Percentiles rank a stretch among this genome's conserved stretches.
These are phyloP conservation scores for Leccinum pachyderme DNA, from an alignment of 1,284 basidiomycete species.

Conservation along the genomic window DNA sequence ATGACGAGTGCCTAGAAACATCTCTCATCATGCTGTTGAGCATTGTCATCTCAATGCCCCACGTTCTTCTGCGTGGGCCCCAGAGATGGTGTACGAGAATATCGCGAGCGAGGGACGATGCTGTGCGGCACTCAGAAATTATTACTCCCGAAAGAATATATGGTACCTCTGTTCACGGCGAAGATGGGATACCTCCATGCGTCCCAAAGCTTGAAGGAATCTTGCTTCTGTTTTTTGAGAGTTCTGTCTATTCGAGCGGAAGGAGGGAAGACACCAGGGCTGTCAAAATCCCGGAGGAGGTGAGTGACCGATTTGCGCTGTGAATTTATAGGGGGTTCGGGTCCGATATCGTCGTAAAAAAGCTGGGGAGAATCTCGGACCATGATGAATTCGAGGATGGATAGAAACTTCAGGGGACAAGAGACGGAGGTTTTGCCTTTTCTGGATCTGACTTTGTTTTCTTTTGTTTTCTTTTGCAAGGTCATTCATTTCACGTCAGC, in stretches of 20 bases:
- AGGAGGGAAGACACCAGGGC: conserved; percentile 63
- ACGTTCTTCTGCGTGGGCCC: conserved; percentile 81
- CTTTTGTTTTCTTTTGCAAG: not conserved
- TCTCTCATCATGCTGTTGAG: conserved; percentile 85
- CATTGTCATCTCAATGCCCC: conserved; percentile 89
- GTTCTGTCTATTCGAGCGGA: conserved; percentile 67
- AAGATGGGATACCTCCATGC: conserved; percentile 67
- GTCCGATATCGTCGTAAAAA: conserved; percentile 14
- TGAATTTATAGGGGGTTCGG: conserved; percentile 16
- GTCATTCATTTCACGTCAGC: conserved; percentile 4
- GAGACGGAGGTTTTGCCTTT: conserved; percentile 16
- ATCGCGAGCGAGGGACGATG: conserved; percentile 65
- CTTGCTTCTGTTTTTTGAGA: conserved; percentile 52
- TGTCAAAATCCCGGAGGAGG: conserved; percentile 59
- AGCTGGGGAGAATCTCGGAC: conserved; percentile 24
- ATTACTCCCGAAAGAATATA: not conserved
- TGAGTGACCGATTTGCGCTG: conserved; percentile 21
- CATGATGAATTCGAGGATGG: conserved; percentile 14
- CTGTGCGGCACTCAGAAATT: conserved; percentile 37
- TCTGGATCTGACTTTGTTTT: conserved; percentile 19
- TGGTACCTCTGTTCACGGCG: conserved; percentile 62
- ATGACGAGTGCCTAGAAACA: conserved; percentile 76
- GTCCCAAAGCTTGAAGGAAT: conserved; percentile 60
- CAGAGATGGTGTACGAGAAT: conserved; percentile 71
- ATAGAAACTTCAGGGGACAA: not conserved